A percentile compares a stretch with the other conserved stretches of the same genome.
Evolutionary conservation across 495 filamentous ascomycete species (phyloP).

Genomic region (Corynascus novoguineensis): DNA sequence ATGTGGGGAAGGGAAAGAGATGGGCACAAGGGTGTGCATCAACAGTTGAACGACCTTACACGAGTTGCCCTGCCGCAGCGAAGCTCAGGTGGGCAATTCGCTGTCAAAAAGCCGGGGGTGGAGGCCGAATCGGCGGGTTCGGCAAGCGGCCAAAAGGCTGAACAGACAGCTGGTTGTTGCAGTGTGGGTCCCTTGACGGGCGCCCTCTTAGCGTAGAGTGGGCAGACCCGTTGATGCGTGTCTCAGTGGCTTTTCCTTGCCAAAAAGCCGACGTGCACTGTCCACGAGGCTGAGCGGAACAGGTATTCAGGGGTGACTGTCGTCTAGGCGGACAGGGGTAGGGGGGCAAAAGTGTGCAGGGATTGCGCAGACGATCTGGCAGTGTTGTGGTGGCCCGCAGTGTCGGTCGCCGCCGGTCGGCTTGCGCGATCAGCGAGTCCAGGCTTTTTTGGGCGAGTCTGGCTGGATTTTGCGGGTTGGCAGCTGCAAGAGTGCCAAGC

Average conservation of each 20-base stretch:
- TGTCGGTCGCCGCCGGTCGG: conserved; percentile 27
- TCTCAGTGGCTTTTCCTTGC: conserved; percentile 29
- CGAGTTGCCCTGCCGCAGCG: conserved; percentile 25
- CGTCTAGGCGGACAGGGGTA: conserved; percentile 32
- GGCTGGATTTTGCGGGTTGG: conserved; percentile 22
- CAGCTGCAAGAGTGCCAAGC: conserved; percentile 7
- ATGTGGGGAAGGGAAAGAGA: conserved; percentile 8
- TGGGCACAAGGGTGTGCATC: conserved; percentile 18
- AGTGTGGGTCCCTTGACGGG: conserved; percentile 22
- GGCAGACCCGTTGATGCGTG: conserved; percentile 27
- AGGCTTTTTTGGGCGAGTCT: conserved; percentile 21
- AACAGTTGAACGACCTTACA: conserved; percentile 18
- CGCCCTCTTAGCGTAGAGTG: conserved; percentile 21
- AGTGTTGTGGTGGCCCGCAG: conserved; percentile 23
- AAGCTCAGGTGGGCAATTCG: conserved; percentile 18
- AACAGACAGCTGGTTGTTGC: conserved; percentile 21
- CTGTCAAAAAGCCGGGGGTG: conserved; percentile 12
- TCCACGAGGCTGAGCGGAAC: conserved; percentile 33
- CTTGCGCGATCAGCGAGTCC: conserved; percentile 27
- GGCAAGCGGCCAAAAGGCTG: conserved; percentile 20
- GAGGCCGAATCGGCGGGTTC: conserved; percentile 21
- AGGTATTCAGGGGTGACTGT: conserved; percentile 27
- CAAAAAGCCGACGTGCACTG: conserved; percentile 31
- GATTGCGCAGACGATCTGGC: conserved; percentile 12
- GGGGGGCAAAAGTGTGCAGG: conserved; percentile 18